Evolutionary conservation across 2,329 filamentous ascomycete genomes (phyloP).

Genomic region (Aspergillus piperis): DNA sequence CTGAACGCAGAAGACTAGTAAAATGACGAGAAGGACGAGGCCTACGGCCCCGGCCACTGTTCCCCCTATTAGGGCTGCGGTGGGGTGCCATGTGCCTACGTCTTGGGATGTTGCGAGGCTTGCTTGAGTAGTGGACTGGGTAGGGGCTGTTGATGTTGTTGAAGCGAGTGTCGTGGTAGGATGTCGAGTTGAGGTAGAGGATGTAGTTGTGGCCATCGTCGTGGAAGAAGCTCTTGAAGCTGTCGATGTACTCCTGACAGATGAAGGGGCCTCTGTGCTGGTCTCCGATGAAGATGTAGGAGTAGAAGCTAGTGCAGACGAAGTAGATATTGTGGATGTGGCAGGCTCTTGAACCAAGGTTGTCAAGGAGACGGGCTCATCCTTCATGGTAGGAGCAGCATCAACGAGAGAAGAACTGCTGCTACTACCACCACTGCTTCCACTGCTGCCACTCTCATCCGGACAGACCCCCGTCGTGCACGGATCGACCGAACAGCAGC

Average conservation of each 20-base stretch:
- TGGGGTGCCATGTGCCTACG: background rate
- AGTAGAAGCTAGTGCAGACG: background rate
- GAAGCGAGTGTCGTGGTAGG: background rate
- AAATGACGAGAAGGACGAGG: conserved; percentile 3
- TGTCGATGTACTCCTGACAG: background rate
- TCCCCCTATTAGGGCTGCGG: conserved; percentile 4
- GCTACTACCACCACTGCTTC: background rate
- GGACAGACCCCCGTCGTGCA: conserved; percentile 34
- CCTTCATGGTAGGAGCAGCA: background rate
- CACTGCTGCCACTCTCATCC: conserved; percentile 18
- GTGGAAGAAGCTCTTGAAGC: background rate
- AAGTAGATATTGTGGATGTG: background rate
- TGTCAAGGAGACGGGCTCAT: background rate
- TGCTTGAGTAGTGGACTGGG: background rate
- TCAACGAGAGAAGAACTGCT: background rate
- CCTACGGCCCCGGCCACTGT: conserved; percentile 8
- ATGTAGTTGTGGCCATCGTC: background rate
- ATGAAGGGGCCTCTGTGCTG: background rate
- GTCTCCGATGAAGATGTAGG: background rate
- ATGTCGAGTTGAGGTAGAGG: background rate
- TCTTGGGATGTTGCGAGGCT: background rate
- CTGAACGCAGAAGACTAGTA: conserved; percentile 11
- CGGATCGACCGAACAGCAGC: conserved; percentile 38
- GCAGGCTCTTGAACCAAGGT: background rate
- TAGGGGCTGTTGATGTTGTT: background rate